Conservation (phyloP, 1,139 yeast species). For the Taphrina flavorubra region DNA sequence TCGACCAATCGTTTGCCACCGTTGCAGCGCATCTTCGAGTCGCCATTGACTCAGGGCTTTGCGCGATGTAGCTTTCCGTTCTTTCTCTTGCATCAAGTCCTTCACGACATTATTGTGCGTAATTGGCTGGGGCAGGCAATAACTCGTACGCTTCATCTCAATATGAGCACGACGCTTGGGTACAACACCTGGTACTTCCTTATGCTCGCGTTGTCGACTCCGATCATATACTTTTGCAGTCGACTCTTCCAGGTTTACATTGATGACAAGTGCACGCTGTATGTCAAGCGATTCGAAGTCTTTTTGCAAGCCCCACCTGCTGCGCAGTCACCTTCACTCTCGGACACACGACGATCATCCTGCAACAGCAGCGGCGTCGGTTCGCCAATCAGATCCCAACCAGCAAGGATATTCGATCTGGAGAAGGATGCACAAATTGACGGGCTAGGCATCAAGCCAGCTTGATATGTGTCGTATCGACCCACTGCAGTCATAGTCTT, state of each 20-base stretch:
- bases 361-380: too few relatives aligned
- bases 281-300: constrained; percentile 7
- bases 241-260: constrained; percentile 8
- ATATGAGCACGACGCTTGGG: constrained; percentile 1
- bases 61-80: constrained; percentile 23
- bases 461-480: too few relatives aligned
- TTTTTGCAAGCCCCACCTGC: background rate
- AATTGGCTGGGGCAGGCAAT: constrained; percentile 1
- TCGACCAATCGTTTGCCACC: constrained; percentile 9
- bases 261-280: constrained; percentile 8
- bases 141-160: background rate
- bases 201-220: constrained; percentile 11
- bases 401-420: background rate
- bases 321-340: too few relatives aligned
- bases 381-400: background rate
- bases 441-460: background rate
- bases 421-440: background rate
- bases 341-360: too few relatives aligned
- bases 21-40: constrained; percentile 20
- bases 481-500: too few relatives aligned
- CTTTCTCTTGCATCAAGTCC: constrained; percentile 25
- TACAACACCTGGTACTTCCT: constrained; percentile 4
- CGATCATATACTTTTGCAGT: constrained; percentile 1
- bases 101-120: constrained; percentile 3
- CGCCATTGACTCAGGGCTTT: constrained; percentile 8